Evolutionary conservation across 805 yeast species (phyloP).

Genomic region (Metschnikowia picachoensis): DNA sequence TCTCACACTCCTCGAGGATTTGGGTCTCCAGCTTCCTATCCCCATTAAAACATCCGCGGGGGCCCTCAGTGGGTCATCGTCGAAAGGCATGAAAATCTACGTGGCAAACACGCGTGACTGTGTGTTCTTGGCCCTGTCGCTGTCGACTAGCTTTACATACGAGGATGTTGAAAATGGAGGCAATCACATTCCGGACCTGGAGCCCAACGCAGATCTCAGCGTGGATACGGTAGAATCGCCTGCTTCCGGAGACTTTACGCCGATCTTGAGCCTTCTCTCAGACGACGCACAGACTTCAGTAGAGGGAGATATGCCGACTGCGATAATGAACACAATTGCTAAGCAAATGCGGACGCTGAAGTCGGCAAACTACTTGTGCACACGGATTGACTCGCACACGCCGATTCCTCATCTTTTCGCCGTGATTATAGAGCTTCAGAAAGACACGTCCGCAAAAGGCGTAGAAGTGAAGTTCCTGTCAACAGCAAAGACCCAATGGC

Average conservation of each 20-base stretch:
- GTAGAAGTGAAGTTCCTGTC: conserved; percentile 43
- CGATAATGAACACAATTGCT: conserved; percentile 1
- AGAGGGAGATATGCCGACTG: background rate
- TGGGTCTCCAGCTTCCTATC: conserved; percentile 40
- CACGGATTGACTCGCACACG: conserved; percentile 35
- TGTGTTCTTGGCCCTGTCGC: conserved; percentile 37
- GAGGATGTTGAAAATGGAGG: conserved; percentile 43
- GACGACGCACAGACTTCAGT: background rate
- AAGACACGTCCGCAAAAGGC: conserved; percentile 35
- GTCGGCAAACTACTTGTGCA: conserved; percentile 35
- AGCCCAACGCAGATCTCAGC: conserved; percentile 1
- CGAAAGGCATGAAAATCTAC: conserved; percentile 29
- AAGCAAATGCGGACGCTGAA: conserved; percentile 22
- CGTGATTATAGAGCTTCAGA: conserved; percentile 42
- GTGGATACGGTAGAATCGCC: background rate
- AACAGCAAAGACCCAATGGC: conserved; percentile 47
- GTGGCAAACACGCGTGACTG: conserved; percentile 40
- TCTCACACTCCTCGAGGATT: conserved; percentile 25
- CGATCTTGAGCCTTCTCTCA: conserved; percentile 1
- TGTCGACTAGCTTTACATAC: conserved; percentile 37
- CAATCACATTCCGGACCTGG: conserved; percentile 16
- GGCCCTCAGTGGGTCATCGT: conserved; percentile 19
- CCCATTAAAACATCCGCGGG: conserved; percentile 30
- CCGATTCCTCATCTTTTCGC: conserved; percentile 54
- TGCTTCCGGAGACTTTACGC: background rate